phyloP scores from a whole-genome alignment of 2,329 filamentous ascomycete species.

The Cercospora sp. region DNA sequence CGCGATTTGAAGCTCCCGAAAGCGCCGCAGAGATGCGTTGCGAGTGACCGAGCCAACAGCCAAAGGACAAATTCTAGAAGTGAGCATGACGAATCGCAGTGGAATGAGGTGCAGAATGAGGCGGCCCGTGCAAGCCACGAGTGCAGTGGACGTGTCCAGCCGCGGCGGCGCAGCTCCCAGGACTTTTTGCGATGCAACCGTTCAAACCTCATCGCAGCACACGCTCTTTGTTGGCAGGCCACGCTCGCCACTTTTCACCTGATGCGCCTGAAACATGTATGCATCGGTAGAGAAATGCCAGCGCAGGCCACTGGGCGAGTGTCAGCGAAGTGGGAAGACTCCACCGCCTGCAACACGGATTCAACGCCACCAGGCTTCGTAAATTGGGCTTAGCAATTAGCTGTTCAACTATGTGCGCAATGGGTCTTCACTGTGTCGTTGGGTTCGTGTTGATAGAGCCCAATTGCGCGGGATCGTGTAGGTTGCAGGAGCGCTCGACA shows the following conservation, averaged over 20 bases:
- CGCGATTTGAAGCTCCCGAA: neutral
- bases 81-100: conserved; percentile 4
- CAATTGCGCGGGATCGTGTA: neutral
- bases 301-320: conserved; percentile 4
- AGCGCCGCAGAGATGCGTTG: neutral
- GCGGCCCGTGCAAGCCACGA: neutral
- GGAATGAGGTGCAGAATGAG: conserved; percentile 1
- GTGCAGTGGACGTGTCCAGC: neutral
- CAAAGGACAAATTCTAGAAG: neutral
- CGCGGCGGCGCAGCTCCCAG: neutral
- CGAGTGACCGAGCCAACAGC: neutral
- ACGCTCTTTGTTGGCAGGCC: neutral
- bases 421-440: neutral
- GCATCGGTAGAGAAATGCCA: conserved; percentile 14
- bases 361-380: neutral
- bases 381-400: neutral
- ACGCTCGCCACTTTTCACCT: neutral
- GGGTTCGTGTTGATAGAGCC: neutral
- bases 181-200: neutral
- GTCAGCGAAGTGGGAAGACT: neutral
- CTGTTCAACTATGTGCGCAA: neutral
- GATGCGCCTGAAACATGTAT: conserved; percentile 19
- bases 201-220: conserved; percentile 1
- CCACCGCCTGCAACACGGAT: neutral
- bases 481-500: neutral